These are phyloP conservation scores for Malus orientalis DNA, from an alignment of 306 rosid species.

Conservation along the genomic window DNA sequence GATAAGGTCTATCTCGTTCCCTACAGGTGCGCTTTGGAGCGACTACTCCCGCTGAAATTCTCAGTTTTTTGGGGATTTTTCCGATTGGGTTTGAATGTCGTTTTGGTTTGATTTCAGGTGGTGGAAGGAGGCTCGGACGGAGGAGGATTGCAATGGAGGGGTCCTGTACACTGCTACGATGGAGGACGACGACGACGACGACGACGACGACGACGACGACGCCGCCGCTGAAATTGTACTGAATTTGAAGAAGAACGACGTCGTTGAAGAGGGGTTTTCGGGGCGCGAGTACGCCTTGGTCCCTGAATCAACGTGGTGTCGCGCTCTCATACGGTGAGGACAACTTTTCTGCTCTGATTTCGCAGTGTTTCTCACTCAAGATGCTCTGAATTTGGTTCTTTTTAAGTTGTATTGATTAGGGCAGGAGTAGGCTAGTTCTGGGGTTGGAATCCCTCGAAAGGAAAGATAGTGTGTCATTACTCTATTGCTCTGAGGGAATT, in stretches of 20 bases:
- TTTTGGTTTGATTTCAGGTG: conserved; percentile 46
- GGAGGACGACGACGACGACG: conserved; percentile 22
- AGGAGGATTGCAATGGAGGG: conserved; percentile 35
- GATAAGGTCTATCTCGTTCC: conserved; percentile 62
- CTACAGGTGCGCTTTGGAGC: conserved; percentile 31
- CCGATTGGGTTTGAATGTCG: conserved; percentile 1
- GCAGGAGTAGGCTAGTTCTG: not conserved
- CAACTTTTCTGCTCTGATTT: not conserved
- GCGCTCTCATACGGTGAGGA: conserved; percentile 56
- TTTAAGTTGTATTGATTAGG: not conserved
- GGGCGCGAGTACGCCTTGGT: conserved; percentile 65
- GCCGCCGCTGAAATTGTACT: conserved; percentile 38
- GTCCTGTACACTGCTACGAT: conserved; percentile 42
- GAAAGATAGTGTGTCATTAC: not conserved
- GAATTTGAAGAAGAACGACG: conserved; percentile 40
- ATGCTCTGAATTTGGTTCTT: not conserved
- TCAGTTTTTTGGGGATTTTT: not conserved
- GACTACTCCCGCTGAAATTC: not conserved
- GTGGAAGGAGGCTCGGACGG: conserved; percentile 54
- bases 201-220: conserved; percentile 17
- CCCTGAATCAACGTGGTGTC: conserved; percentile 65
- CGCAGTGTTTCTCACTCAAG: not conserved
- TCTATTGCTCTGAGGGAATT: not conserved
- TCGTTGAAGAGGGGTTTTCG: conserved; percentile 39
- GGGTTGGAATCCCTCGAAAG: not conserved